phyloP scores from a whole-genome alignment of 164 flowering plant genomes.

The Berberis vulgaris region DNA sequence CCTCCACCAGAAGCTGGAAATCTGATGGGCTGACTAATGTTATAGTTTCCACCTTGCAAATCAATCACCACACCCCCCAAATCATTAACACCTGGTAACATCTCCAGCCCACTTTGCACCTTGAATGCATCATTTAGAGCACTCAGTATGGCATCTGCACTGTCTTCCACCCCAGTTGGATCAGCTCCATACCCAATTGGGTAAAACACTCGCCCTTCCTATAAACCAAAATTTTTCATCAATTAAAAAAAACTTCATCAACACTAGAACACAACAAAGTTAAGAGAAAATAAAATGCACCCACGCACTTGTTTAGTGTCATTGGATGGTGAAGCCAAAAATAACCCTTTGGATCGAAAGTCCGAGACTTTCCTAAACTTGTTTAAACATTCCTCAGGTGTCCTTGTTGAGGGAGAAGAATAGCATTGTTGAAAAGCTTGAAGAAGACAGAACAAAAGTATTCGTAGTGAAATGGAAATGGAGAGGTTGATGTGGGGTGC shows the following conservation, averaged over 20 bases:
- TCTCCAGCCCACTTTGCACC: conserved; percentile 15
- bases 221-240: background rate
- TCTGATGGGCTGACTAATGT: conserved; percentile 28
- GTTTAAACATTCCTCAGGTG: too few species aligned
- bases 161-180: conserved; percentile 36
- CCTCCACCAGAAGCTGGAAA: conserved; percentile 27
- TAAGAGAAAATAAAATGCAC: too few species aligned
- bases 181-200: conserved; percentile 46
- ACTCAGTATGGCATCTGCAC: conserved; percentile 33
- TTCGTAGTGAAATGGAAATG: too few species aligned
- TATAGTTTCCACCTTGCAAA: conserved; percentile 38
- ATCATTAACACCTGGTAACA: conserved; percentile 36
- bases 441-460: too few species aligned
- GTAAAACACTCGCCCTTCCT: conserved; percentile 29
- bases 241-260: too few species aligned
- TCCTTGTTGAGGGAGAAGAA: too few species aligned
- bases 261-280: too few species aligned
- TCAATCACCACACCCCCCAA: conserved; percentile 40
- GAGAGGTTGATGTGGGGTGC: background rate
- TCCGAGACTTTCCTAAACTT: too few species aligned
- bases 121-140: conserved; percentile 29
- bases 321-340: too few species aligned
- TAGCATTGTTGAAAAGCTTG: too few species aligned
- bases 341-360: too few species aligned
- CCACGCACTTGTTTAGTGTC: too few species aligned